These are phyloP conservation scores for Isabelozyma heimii DNA, from an alignment of 805 yeast genomes.

Conservation along the genomic window DNA sequence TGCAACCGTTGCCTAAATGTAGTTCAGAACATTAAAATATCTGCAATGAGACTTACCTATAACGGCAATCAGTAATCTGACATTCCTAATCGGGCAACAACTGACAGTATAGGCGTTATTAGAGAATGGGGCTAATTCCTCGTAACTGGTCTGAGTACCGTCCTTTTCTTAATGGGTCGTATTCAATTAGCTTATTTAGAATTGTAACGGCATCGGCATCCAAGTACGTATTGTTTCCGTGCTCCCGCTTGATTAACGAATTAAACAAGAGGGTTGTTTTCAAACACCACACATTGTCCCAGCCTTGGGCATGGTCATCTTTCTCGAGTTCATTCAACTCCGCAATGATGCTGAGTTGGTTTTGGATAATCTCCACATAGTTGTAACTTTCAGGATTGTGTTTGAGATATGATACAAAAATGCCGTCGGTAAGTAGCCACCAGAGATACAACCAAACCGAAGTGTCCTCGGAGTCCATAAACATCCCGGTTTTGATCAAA, in stretches of 20 bases:
- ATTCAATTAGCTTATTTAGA: conserved; percentile 43
- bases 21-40: too few relatives aligned
- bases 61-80: not conserved
- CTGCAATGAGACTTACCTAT: not conserved
- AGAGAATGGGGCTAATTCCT: not conserved
- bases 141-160: conserved; percentile 48
- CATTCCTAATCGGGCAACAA: not conserved
- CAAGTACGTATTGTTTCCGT: conserved; percentile 3
- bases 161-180: conserved; percentile 66
- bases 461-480: conserved; percentile 91
- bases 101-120: not conserved
- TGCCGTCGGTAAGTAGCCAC: conserved; percentile 62
- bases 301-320: conserved; percentile 51
- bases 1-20: not conserved
- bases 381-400: conserved; percentile 15
- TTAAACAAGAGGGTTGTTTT: conserved; percentile 54
- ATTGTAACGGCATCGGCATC: conserved; percentile 30
- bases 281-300: conserved; percentile 74
- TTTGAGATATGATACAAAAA: conserved; percentile 28
- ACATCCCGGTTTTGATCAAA: conserved; percentile 77
- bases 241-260: conserved; percentile 16
- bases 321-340: conserved; percentile 73
- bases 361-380: conserved; percentile 37
- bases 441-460: conserved; percentile 87
- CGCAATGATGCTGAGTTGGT: conserved; percentile 47